phyloP scores from a whole-genome alignment of 1,139 yeast genomes.

The Taphrina confusa region DNA sequence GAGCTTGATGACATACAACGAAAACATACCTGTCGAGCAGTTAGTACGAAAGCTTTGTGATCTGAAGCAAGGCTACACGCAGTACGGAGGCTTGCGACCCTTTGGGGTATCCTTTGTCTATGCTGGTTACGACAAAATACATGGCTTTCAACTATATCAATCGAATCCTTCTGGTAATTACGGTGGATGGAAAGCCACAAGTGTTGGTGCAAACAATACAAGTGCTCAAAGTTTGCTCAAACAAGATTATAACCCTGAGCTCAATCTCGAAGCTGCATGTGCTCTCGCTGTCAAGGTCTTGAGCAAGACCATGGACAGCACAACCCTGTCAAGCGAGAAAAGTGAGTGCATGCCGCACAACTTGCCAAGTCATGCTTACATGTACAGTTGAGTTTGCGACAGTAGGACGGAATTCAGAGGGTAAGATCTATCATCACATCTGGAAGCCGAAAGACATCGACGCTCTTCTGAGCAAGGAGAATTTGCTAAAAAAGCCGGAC shows the following conservation, averaged over 20 bases:
- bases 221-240: conserved; percentile 94
- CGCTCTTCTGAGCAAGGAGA: conserved; percentile 63
- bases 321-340: conserved; percentile 81
- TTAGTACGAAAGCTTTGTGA: conserved; percentile 88
- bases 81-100: conserved; percentile 94
- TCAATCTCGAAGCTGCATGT: conserved; percentile 74
- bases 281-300: conserved; percentile 88
- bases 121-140: conserved; percentile 92
- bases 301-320: conserved; percentile 90
- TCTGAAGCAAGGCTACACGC: conserved; percentile 96
- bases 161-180: conserved; percentile 97
- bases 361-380: not conserved
- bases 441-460: conserved; percentile 82
- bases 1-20: conserved; percentile 80
- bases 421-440: conserved; percentile 64
- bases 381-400: conserved; percentile 77
- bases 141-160: conserved; percentile 88
- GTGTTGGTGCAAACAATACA: conserved; percentile 93
- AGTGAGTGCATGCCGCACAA: conserved; percentile 12
- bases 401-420: conserved; percentile 55
- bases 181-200: conserved; percentile 97
- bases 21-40: conserved; percentile 87
- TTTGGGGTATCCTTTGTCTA: conserved; percentile 95
- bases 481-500: conserved; percentile 26
- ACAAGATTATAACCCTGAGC: conserved; percentile 88